Percentiles rank a stretch among this genome's conserved stretches.
Evolutionary conservation across 75 land plant species (phyloP).

Genomic region (Pinus tabuliformis): DNA sequence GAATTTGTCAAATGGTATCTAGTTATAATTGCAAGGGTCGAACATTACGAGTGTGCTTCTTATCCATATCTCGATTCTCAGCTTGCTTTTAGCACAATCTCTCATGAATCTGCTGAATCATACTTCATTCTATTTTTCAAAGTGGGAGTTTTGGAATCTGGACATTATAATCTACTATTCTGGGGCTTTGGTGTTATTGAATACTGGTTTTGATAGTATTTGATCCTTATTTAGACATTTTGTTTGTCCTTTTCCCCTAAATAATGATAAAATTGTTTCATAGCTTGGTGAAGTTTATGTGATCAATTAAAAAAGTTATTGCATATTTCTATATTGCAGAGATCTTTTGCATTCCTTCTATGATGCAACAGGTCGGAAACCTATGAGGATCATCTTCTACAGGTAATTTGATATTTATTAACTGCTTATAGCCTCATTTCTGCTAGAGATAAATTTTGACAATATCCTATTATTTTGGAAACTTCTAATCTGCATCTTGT

Average conservation of each 20-base stretch:
- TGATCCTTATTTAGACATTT: neutral
- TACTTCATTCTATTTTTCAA: neutral
- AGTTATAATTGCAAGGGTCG: too few relatives aligned
- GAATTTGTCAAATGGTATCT: too few relatives aligned
- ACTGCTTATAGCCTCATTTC: too few relatives aligned
- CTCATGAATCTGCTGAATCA: too few relatives aligned
- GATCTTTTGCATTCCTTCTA: constrained; percentile 91
- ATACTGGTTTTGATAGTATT: neutral
- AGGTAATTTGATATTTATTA: constrained; percentile 33
- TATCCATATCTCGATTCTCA: too few relatives aligned
- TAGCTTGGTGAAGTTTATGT: neutral
- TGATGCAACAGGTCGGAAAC: constrained; percentile 81
- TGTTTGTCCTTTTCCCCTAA: neutral
- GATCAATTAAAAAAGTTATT: neutral
- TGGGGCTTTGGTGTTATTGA: neutral
- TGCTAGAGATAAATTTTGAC: neutral
- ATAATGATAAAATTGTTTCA: too few relatives aligned
- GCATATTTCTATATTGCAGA: constrained; percentile 35
- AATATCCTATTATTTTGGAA: neutral
- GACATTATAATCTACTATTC: neutral
- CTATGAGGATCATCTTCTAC: constrained; percentile 89
- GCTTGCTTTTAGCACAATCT: too few relatives aligned
- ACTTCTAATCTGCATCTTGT: too few relatives aligned
- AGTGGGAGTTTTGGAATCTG: neutral
- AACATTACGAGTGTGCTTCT: too few relatives aligned